These are phyloP conservation scores for Ceriops decandra DNA, from an alignment of 345 rosid genomes.

Conservation along the genomic window DNA sequence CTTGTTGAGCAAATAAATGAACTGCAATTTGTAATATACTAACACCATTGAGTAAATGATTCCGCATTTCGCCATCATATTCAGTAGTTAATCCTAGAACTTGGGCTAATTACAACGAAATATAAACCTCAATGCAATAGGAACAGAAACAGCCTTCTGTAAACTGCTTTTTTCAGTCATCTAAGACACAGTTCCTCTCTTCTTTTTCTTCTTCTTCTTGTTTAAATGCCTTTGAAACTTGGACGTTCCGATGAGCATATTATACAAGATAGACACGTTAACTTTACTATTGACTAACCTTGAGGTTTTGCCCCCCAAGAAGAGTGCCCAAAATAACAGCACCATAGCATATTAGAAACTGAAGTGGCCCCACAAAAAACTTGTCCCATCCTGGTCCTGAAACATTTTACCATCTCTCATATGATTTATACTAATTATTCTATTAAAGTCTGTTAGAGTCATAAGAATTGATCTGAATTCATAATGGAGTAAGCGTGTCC, in stretches of 20 bases:
- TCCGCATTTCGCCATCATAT: neutral
- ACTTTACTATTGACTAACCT: conserved; percentile 26
- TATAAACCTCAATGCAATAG: no score
- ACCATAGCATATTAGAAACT: conserved; percentile 50
- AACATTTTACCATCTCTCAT: neutral
- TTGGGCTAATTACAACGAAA: no score
- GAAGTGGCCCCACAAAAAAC: conserved; percentile 51
- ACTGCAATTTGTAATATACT: conserved; percentile 27
- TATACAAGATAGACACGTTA: no score
- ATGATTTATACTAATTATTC: neutral
- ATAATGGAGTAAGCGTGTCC: neutral
- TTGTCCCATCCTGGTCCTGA: conserved; percentile 58
- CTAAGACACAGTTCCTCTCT: no score
- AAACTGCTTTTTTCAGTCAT: no score
- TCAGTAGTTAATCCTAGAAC: no score
- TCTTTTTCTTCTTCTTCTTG: no score
- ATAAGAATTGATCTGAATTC: no score
- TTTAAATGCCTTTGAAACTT: no score
- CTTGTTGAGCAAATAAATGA: conserved; percentile 40
- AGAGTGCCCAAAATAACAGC: conserved; percentile 40
- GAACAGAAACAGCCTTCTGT: no score
- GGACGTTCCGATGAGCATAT: no score
- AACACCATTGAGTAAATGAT: neutral
- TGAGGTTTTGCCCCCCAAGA: conserved; percentile 56
- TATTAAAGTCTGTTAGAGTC: no score